Conservation (phyloP, 1,284 basidiomycete species). For the Pisolithus thermaeus region DNA sequence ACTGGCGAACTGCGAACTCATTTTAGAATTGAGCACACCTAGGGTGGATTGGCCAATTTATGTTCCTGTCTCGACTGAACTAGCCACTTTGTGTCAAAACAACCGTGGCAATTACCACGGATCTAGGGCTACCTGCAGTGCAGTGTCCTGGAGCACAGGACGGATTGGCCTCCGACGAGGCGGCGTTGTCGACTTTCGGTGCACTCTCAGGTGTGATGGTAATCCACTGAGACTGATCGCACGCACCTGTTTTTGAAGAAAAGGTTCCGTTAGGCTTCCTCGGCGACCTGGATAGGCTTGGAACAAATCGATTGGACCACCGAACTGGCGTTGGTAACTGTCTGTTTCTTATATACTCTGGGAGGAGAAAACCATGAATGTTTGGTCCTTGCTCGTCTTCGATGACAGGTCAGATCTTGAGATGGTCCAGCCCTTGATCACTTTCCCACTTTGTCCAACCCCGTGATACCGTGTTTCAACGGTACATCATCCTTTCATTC, state of each 20-base stretch:
- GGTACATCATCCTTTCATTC: no score
- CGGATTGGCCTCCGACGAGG: no score
- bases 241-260: no score
- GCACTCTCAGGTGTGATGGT: no score
- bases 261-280: no score
- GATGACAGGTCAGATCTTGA: not conserved
- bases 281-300: no score
- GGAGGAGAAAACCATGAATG: not conserved
- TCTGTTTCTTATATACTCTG: not conserved
- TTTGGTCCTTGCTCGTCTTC: not conserved
- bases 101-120: slow-evolving; percentile 1
- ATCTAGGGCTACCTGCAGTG: not conserved
- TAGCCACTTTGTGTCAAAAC: not conserved
- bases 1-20: no score
- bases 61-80: not conserved
- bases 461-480: not conserved
- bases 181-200: no score
- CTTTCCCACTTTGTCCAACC: not conserved
- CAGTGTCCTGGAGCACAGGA: no score
- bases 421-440: not conserved
- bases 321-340: not conserved
- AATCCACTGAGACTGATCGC: no score
- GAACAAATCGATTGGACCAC: not conserved
- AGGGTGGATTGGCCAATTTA: not conserved
- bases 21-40: no score